A percentile compares a stretch with the other conserved stretches of the same genome.
These are phyloP conservation scores for Poa annua DNA, from an alignment of 176 grass and related monocot genomes.

Conservation along the genomic window DNA sequence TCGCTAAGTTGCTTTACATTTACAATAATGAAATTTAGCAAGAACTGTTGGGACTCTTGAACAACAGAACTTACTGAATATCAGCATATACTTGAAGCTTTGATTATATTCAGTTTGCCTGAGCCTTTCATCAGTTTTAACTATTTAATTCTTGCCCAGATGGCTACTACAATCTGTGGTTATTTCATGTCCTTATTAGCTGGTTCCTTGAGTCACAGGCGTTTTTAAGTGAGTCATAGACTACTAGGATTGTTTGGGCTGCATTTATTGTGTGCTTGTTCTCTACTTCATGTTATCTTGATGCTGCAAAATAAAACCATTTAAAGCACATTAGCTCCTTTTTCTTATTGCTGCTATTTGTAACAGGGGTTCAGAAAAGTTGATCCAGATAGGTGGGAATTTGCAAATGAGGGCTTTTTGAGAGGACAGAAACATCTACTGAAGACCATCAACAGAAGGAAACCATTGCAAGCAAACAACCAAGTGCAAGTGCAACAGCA, in stretches of 20 bases:
- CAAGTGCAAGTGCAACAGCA: constrained; percentile 41
- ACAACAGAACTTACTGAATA: background rate
- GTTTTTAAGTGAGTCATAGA: background rate
- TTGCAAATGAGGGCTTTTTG: constrained; percentile 96
- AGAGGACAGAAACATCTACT: constrained; percentile 87
- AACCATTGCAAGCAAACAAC: constrained; percentile 60
- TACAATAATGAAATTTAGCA: background rate
- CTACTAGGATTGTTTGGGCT: background rate
- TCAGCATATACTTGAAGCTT: background rate
- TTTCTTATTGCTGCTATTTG: constrained; percentile 30
- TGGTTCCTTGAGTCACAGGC: background rate
- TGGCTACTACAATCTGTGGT: background rate
- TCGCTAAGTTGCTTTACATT: background rate
- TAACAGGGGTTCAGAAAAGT: constrained; percentile 96
- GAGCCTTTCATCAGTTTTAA: background rate
- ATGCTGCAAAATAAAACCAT: background rate
- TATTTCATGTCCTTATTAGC: background rate
- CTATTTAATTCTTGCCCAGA: background rate
- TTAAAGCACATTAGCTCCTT: background rate
- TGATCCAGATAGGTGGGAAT: constrained; percentile 98
- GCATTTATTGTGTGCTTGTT: background rate
- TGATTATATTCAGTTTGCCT: background rate
- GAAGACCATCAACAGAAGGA: constrained; percentile 90
- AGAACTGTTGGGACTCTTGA: background rate
- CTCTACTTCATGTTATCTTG: background rate